Evolutionary conservation across 2,329 filamentous ascomycete genomes (phyloP), one percentile per base, ranked within the genome.

Genomic region (Colletotrichum magnum): DNA sequence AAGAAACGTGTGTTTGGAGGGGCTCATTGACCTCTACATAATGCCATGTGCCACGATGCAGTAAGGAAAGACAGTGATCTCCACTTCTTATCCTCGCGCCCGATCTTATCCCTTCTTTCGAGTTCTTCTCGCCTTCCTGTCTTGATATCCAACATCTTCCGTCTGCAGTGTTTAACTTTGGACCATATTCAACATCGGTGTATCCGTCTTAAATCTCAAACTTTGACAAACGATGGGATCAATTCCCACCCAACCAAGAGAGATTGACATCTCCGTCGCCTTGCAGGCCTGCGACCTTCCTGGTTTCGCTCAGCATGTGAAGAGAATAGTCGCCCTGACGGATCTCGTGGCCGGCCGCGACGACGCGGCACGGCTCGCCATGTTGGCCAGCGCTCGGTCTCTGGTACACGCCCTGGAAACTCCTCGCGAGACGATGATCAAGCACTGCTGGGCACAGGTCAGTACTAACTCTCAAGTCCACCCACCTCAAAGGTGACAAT

Each of bases 381-480:
- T 64, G 52, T n/a, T 64, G 28, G 61, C 15, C 16, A 50, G n/a
- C 43, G 52, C 54, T 6, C 4, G 43, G 2, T 51, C 28, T 1
- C 43, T 58, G 5, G 43, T 58, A 1, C 45, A 58, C n/a, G 78
- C 81, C 0, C 74, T 83, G 0, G 84, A 86, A 70, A 85, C 82
- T 0, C 84, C 84, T 0, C 77, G 83, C 4, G 84, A 86, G 74
- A 82, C 83, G 0, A 84, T 85, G 78, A 78, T 85, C 64, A 78
- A 81, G 64, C 82, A 85, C 59, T 78, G 74, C 68, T 86, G 83
- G 82, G 82, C 81, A 0, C 78, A 85, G 78, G 78, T 78, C 1
- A 41, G 58, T n/a, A 12, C 12, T 9, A 6, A 3, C 7, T 10
- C 9, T 3, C 2, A 24, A 1, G 21, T 24, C 32, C 32, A 10